Conservation (phyloP, 805 yeast species). For the Saturnispora zaruensis region DNA sequence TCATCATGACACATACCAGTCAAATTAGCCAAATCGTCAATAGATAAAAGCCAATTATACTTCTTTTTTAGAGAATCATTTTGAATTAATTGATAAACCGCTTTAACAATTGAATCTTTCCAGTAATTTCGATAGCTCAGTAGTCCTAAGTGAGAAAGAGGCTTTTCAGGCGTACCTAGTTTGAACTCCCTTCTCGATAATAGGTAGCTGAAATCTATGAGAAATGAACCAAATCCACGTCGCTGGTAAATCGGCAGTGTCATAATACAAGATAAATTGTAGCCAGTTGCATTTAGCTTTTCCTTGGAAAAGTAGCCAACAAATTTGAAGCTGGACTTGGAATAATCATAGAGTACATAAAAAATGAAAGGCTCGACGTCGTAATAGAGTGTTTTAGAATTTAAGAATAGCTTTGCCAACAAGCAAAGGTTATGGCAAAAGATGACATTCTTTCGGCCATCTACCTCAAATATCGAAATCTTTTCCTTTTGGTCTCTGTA, state of each 20-base stretch:
- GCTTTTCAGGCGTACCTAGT: conserved; percentile 92
- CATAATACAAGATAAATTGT: conserved; percentile 83
- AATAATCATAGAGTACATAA: conserved; percentile 71
- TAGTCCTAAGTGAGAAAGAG: conserved; percentile 78
- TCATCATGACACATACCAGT: conserved; percentile 89
- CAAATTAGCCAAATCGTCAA: conserved; percentile 51
- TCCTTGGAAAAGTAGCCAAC: conserved; percentile 95
- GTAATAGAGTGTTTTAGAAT: conserved; percentile 85
- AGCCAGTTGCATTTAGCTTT: conserved; percentile 61
- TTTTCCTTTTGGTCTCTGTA: conserved; percentile 55
- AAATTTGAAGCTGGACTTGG: conserved; percentile 52
- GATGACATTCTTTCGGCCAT: conserved; percentile 72
- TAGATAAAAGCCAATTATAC: conserved; percentile 30
- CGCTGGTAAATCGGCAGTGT: conserved; percentile 84
- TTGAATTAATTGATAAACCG: conserved; percentile 24
- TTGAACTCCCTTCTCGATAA: conserved; percentile 66
- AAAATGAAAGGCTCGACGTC: conserved; percentile 95
- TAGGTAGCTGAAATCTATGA: conserved; percentile 84
- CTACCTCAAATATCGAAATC: conserved; percentile 81
- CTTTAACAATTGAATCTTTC: conserved; percentile 56
- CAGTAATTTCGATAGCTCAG: conserved; percentile 82
- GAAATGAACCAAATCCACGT: conserved; percentile 78
- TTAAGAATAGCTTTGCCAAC: conserved; percentile 78
- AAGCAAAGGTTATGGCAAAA: conserved; percentile 89
- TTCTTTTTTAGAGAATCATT: conserved; percentile 5